These are phyloP conservation scores for Colletotrichum viniferum DNA, from an alignment of 2,329 filamentous ascomycete genomes.

Conservation along the genomic window DNA sequence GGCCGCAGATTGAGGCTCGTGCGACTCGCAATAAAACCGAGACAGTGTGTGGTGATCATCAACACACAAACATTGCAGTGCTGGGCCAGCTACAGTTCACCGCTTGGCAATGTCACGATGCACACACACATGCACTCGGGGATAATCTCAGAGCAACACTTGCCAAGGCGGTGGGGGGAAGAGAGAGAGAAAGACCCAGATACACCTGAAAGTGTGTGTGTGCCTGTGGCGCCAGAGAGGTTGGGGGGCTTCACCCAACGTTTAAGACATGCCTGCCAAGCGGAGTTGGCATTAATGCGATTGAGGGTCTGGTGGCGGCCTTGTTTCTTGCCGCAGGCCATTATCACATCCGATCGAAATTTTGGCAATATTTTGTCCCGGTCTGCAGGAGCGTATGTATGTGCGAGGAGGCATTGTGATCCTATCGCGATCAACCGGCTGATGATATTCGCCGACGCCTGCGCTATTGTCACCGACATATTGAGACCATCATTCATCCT, in stretches of 20 bases:
- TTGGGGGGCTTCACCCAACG: conserved; percentile 1
- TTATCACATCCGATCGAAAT: not conserved
- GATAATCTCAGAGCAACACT: not conserved
- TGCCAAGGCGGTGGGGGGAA: not conserved
- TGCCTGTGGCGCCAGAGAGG: not conserved
- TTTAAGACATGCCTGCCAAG: conserved; percentile 13
- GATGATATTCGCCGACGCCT: not conserved
- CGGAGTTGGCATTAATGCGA: not conserved
- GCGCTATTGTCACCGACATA: not conserved
- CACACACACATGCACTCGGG: not conserved
- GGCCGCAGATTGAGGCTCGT: not conserved
- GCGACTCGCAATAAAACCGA: not conserved
- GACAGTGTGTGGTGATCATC: not conserved
- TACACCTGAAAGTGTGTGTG: not conserved
- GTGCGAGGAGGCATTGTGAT: not conserved
- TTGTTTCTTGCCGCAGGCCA: not conserved
- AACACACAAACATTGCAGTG: not conserved
- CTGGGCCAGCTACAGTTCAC: not conserved
- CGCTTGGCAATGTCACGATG: not conserved
- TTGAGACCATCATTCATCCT: not conserved
- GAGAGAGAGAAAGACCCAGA: not conserved
- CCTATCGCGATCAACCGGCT: not conserved
- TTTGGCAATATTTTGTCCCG: not conserved
- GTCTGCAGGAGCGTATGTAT: not conserved
- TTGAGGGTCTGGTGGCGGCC: not conserved